phyloP scores from a whole-genome alignment of 768 basidiomycete species.

The Suillus variegatus region DNA sequence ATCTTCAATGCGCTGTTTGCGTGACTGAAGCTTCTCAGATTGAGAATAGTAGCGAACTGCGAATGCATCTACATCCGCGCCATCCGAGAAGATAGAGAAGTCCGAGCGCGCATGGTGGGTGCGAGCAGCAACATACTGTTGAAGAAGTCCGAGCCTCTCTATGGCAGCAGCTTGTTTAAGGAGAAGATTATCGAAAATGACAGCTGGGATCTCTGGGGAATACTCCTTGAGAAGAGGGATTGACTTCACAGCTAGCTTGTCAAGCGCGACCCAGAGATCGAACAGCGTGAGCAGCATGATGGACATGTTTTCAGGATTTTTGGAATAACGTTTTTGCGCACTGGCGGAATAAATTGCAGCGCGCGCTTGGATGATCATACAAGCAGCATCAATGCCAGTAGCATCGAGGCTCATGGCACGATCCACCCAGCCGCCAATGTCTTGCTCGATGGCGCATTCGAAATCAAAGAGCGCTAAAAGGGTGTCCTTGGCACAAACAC shows the following conservation, averaged over 20 bases:
- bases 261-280: conserved; percentile 52
- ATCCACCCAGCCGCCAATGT: conserved; percentile 36
- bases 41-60: conserved; percentile 33
- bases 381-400: conserved; percentile 23
- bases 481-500: conserved; percentile 11
- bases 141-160: conserved; percentile 27
- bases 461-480: conserved; percentile 36
- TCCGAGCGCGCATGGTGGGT: conserved; percentile 17
- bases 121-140: conserved; percentile 33
- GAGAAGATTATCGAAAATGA: conserved; percentile 43
- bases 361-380: conserved; percentile 27
- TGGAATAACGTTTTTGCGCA: conserved; percentile 28
- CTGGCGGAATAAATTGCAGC: conserved; percentile 26
- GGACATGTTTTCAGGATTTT: conserved; percentile 37
- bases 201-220: conserved; percentile 44
- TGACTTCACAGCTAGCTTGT: conserved; percentile 33
- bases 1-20: conserved; percentile 31
- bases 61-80: conserved; percentile 24
- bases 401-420: conserved; percentile 13
- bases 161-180: conserved; percentile 34
- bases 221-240: conserved; percentile 43
- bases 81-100: conserved; percentile 30
- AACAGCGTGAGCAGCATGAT: conserved; percentile 46
- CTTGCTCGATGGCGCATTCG: conserved; percentile 32
- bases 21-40: conserved; percentile 17